phyloP scores from a whole-genome alignment of 768 basidiomycete genomes.

The Hygrocybe punicea region DNA sequence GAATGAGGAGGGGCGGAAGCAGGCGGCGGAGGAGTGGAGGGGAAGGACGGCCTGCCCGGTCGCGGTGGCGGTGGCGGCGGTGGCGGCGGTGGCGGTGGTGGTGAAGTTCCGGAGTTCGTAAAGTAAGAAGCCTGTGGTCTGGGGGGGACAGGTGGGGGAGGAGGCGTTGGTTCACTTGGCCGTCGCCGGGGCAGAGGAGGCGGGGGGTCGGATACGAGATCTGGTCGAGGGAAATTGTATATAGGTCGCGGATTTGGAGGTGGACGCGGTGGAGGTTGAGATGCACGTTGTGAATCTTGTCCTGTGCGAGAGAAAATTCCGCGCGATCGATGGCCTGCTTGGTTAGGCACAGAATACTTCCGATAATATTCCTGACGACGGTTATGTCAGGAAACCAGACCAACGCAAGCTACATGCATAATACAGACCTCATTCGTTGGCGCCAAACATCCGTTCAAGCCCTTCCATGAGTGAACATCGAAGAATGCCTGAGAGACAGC shows the following conservation, averaged over 20 bases:
- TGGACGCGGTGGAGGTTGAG: constrained; percentile 35
- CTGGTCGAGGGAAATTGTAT: constrained; percentile 53
- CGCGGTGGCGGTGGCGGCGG: constrained; percentile 16
- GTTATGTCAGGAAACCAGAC: constrained; percentile 1
- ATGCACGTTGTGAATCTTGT: constrained; percentile 21
- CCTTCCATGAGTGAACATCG: constrained; percentile 33
- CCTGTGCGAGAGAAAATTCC: constrained; percentile 49
- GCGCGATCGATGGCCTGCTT: constrained; percentile 34
- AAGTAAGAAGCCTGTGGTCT: neutral
- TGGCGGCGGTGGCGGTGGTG: constrained; percentile 19
- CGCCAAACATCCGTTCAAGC: constrained; percentile 58
- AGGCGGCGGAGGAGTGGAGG: constrained; percentile 13
- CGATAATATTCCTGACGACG: constrained; percentile 53
- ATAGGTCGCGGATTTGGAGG: constrained; percentile 28
- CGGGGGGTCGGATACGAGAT: constrained; percentile 50
- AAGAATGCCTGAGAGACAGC: neutral
- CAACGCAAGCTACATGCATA: neutral
- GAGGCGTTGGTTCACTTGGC: constrained; percentile 21
- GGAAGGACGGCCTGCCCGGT: neutral
- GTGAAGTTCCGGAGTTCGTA: neutral
- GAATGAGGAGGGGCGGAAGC: neutral
- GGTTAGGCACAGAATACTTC: constrained; percentile 57
- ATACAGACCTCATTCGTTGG: constrained; percentile 53
- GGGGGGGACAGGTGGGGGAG: constrained; percentile 15
- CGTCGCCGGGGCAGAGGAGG: constrained; percentile 25